Percentiles rank a stretch among this genome's conserved stretches.
Evolutionary conservation across 2,329 filamentous ascomycete genomes (phyloP).

Genomic region (Alternaria sp.): DNA sequence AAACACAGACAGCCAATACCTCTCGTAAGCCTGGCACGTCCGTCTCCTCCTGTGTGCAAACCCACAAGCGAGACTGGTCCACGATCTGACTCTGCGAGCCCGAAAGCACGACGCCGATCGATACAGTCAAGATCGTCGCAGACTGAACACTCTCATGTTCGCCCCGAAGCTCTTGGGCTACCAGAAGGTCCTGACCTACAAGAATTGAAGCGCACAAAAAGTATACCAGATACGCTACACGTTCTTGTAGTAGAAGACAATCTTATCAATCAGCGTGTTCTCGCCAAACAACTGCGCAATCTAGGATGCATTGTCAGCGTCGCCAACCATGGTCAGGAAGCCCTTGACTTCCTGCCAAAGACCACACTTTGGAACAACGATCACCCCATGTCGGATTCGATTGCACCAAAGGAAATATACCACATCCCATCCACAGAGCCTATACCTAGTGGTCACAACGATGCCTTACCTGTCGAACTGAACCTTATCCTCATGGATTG

Average conservation of each 20-base stretch:
- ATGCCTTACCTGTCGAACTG: constrained; percentile 17
- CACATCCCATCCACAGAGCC: constrained; percentile 16
- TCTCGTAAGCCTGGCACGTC: constrained; percentile 8
- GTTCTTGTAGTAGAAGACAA: constrained; percentile 52
- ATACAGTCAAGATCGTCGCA: not conserved
- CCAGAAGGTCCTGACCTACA: constrained; percentile 15
- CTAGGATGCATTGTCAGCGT: constrained; percentile 49
- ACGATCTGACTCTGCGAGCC: not conserved
- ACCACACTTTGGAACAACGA: constrained; percentile 37
- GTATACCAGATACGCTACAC: constrained; percentile 25
- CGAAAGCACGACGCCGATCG: not conserved
- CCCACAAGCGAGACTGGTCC: not conserved
- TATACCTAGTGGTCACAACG: not conserved
- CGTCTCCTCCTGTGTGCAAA: constrained; percentile 9
- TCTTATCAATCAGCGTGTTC: constrained; percentile 53
- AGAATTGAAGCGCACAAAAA: constrained; percentile 20
- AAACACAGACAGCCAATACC: constrained; percentile 25
- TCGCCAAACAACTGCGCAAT: constrained; percentile 52
- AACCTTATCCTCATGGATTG: constrained; percentile 45
- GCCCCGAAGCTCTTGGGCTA: constrained; percentile 12
- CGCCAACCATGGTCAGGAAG: constrained; percentile 52
- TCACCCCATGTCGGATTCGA: not conserved
- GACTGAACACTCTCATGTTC: not conserved
- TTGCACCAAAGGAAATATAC: constrained; percentile 60
- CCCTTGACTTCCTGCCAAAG: constrained; percentile 44